Evolutionary conservation across 75 land plant genomes (phyloP).

Genomic region (Larix kaempferi): DNA sequence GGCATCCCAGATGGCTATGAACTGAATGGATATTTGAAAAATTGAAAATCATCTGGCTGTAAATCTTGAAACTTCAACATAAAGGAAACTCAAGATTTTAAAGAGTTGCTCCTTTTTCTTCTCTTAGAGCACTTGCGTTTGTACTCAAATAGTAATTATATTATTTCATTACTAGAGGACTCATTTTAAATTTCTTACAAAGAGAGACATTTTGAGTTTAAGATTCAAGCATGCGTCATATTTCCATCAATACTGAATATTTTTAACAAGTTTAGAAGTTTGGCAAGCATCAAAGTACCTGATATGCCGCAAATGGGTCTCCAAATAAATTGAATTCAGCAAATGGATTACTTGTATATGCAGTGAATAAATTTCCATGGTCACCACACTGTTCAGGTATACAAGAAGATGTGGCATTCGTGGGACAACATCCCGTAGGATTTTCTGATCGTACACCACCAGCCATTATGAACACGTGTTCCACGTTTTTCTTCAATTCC

Average conservation of each 20-base stretch:
- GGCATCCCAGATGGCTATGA: no score
- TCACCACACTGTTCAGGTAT: slow-evolving; percentile 58
- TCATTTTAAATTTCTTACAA: no score
- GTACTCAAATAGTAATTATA: no score
- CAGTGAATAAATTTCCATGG: slow-evolving; percentile 69
- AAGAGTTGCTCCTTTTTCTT: no score
- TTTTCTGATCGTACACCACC: slow-evolving; percentile 69
- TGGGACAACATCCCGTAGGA: slow-evolving; percentile 69
- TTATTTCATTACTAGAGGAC: no score
- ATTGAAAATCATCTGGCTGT: no score
- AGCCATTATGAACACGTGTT: slow-evolving; percentile 79
- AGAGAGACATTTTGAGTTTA: not conserved
- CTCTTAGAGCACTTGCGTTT: no score
- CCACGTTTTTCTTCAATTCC: slow-evolving; percentile 64
- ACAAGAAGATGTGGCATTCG: slow-evolving; percentile 39
- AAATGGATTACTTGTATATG: slow-evolving; percentile 53
- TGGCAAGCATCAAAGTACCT: slow-evolving; percentile 35
- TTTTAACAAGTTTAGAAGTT: not conserved
- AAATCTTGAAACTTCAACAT: no score
- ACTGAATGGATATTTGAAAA: no score
- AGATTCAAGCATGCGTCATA: not conserved
- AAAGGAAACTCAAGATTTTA: no score
- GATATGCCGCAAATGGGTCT: slow-evolving; percentile 90
- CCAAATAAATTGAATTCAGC: slow-evolving; percentile 82
- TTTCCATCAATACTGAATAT: not conserved